A percentile compares a stretch with the other conserved stretches of the same genome.
Evolutionary conservation across 345 rosid species (phyloP).

Genomic region (Gossypium mustelinum): DNA sequence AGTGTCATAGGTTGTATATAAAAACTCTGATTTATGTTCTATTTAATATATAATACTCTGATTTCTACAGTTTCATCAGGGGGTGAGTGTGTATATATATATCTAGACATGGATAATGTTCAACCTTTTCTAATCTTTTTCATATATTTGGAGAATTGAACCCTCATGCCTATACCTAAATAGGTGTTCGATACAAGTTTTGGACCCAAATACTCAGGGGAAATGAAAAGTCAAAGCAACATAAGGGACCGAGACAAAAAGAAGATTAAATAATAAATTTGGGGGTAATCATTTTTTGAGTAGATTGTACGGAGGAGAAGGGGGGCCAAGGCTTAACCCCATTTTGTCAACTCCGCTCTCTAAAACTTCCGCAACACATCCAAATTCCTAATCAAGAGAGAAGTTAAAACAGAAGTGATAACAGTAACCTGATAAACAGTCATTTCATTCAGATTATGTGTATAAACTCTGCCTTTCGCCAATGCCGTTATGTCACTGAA

Average conservation of each 20-base stretch:
- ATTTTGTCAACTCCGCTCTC: neutral
- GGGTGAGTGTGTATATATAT: neutral
- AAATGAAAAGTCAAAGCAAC: neutral
- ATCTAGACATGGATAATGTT: neutral
- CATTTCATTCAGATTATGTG: slow-evolving; percentile 51
- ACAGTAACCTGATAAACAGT: slow-evolving; percentile 46
- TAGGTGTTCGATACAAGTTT: neutral
- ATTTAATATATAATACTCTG: no score
- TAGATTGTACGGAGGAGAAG: neutral
- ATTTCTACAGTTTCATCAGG: neutral
- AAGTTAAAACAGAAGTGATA: neutral
- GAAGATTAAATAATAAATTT: neutral
- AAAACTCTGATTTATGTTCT: no score
- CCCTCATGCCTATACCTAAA: neutral
- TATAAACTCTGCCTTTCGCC: slow-evolving; percentile 59
- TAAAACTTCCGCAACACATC: neutral
- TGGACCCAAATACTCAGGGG: neutral
- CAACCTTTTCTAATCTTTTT: neutral
- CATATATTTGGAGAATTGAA: neutral
- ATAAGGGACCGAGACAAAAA: neutral
- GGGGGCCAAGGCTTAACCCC: neutral
- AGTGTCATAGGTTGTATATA: no score
- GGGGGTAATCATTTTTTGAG: neutral
- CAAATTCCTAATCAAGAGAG: neutral
- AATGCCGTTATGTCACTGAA: slow-evolving; percentile 71